Base-by-base conservation (phyloP, 1,284 basidiomycete species). In the Vanrija humicola region DNA sequence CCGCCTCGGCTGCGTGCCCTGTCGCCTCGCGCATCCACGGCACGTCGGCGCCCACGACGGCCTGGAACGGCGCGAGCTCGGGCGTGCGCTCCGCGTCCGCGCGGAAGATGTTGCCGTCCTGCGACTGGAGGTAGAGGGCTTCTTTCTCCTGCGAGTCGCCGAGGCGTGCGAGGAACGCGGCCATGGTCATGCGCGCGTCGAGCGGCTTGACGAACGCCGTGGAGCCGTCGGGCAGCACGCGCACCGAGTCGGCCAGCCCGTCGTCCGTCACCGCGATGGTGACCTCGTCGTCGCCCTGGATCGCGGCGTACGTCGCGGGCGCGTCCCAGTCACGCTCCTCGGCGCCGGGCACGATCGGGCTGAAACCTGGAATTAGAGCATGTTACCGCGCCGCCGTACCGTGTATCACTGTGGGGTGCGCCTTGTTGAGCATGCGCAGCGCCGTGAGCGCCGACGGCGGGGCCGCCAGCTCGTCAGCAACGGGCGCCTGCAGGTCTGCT, bases 241-340 rank as follows among this genome's bases (percentile, higher is more conserved):
- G 82, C 39, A 94, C 81, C 7, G 90, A 85, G 73, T 95, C 90
- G 51, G 91, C 89, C 51, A 83, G 82, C 89, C 91, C 91, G 61
- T 89, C 82, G 0, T 91, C 89, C 1, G 90, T 93, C 25, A 88
- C 81, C 1, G 90, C 89, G 26, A 95, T 83, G 1, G 86, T 86
- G 21, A 94, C 79, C 38, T 64, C 54, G 40, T 69, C 73, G 16
- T 83, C 77, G 1, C 80, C 84, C 80, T 88, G 83, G 46, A 74
- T 74, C 8, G 78, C 61, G 3, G 76, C 43, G 50, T 73, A 71
- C 3, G 62, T 59, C 12, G 56, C 55, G 0, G 66, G 54, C 12
- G 40, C 21, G 19, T 44, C 43, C 71, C 71, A 73, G 46, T 67
- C 65, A 28, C 21, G 39, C 16, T 5, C 21, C 21, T 43, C 26